Evolutionary conservation across 257 asterid genomes (phyloP).

Genomic region (Solanum medicagineum): DNA sequence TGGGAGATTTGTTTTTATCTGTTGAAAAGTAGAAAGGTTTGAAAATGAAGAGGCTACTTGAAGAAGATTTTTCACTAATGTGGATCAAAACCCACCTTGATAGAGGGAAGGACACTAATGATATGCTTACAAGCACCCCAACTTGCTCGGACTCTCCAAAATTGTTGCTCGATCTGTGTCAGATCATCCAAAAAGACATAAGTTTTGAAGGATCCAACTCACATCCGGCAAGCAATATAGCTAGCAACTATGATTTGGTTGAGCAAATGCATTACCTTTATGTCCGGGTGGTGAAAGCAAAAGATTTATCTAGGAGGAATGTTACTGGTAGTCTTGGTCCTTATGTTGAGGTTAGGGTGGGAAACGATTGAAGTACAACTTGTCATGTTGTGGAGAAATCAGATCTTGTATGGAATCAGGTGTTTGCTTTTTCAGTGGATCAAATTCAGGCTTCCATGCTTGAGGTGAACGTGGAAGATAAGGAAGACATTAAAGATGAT

Average conservation of each 20-base stretch:
- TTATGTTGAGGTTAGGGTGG: slow-evolving; percentile 14
- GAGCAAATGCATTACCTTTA: slow-evolving; percentile 12
- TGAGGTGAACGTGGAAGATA: slow-evolving; percentile 9
- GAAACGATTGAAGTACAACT: slow-evolving; percentile 9
- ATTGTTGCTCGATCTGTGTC: too few relatives aligned
- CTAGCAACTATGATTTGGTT: slow-evolving; percentile 8
- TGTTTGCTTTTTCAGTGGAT: slow-evolving; percentile 11
- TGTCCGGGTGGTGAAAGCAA: slow-evolving; percentile 8
- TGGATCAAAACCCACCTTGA: too few relatives aligned
- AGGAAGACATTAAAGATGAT: slow-evolving; percentile 8
- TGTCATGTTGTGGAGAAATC: slow-evolving; percentile 1
- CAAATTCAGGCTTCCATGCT: slow-evolving; percentile 2
- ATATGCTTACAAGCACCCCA: too few relatives aligned
- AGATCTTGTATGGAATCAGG: slow-evolving; percentile 13
- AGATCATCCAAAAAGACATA: too few relatives aligned
- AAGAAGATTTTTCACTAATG: too few relatives aligned
- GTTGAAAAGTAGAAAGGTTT: too few relatives aligned
- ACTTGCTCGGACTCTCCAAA: too few relatives aligned
- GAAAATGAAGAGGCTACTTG: too few relatives aligned
- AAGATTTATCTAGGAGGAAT: neutral
- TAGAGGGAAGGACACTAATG: too few relatives aligned
- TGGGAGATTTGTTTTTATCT: too few relatives aligned
- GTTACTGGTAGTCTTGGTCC: slow-evolving; percentile 9
- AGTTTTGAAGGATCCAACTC: too few relatives aligned
- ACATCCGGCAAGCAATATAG: too few relatives aligned